Conservation (phyloP, 306 rosid genomes). For the Dalbergia cochinchinensis region DNA sequence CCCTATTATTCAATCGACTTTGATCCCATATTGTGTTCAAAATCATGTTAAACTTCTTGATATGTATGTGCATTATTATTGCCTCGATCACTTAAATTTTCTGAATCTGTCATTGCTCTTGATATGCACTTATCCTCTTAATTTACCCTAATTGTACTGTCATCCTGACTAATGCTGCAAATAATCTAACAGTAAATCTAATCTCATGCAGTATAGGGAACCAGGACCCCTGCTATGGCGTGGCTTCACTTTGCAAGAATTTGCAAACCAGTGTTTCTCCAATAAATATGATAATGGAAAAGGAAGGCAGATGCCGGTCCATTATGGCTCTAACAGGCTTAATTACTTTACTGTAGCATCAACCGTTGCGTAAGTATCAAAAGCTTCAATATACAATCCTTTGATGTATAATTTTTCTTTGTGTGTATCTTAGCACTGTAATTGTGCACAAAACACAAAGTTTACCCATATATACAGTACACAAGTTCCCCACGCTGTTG, state of each 20-base stretch:
- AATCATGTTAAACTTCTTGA: too few relatives aligned
- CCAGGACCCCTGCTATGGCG: constrained; percentile 93
- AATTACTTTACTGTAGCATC: constrained; percentile 88
- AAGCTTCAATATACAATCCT: neutral
- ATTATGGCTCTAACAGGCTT: constrained; percentile 88
- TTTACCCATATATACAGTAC: constrained; percentile 58
- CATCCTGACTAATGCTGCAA: constrained; percentile 23
- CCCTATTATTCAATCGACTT: too few relatives aligned
- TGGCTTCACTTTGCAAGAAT: constrained; percentile 87
- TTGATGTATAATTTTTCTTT: neutral
- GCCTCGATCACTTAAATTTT: too few relatives aligned
- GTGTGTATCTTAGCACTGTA: neutral
- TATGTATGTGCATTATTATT: too few relatives aligned
- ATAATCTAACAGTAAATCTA: constrained; percentile 25
- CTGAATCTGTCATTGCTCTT: too few relatives aligned
- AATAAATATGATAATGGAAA: constrained; percentile 85
- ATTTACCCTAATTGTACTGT: neutral
- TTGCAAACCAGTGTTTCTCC: constrained; percentile 83
- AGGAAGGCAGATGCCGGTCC: constrained; percentile 94
- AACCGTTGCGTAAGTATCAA: constrained; percentile 78
- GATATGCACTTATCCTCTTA: constrained; percentile 1
- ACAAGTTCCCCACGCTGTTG: constrained; percentile 94
- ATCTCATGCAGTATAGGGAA: constrained; percentile 80
- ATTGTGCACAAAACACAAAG: constrained; percentile 17
- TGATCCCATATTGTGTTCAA: too few relatives aligned